Conservation (phyloP, 2,329 filamentous ascomycete genomes). For the Elsinoe fawcettii region DNA sequence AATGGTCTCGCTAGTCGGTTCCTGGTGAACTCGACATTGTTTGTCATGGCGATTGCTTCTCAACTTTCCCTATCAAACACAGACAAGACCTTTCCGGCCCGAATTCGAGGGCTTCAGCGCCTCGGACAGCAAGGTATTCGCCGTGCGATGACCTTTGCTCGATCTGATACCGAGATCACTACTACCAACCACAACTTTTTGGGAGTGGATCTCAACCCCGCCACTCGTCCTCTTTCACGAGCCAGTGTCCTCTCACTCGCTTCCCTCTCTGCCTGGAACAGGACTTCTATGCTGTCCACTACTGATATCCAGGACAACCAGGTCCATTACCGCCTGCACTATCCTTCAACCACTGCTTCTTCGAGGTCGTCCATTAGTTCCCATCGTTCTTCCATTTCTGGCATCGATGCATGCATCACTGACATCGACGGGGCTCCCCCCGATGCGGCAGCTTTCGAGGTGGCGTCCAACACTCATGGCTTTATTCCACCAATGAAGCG, state of each 20-base stretch:
- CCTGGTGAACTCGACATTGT: slow-evolving; percentile 7
- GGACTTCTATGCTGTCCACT: slow-evolving; percentile 8
- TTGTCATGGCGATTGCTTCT: slow-evolving; percentile 6
- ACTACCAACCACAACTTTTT: not conserved
- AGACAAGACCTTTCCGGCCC: slow-evolving; percentile 10
- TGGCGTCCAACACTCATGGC: not conserved
- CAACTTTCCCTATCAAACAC: slow-evolving; percentile 5
- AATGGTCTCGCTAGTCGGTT: not conserved
- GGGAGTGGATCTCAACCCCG: not conserved
- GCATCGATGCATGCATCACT: slow-evolving; percentile 1
- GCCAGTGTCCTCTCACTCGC: slow-evolving; percentile 10
- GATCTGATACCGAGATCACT: not conserved
- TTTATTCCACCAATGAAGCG: slow-evolving; percentile 7
- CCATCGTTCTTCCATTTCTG: not conserved
- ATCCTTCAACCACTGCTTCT: not conserved
- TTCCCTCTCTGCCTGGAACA: slow-evolving; percentile 2
- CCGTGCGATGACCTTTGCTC: slow-evolving; percentile 6
- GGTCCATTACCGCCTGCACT: slow-evolving; percentile 4
- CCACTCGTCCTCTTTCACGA: not conserved
- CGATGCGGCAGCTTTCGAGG: not conserved
- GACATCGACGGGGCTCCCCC: not conserved
- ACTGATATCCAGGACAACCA: not conserved
- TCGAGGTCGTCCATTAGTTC: not conserved
- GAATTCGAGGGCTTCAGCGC: slow-evolving; percentile 7
- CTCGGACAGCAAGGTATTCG: slow-evolving; percentile 7